phyloP scores from a whole-genome alignment of 768 basidiomycete species.

The Botryobasidium botryosum region DNA sequence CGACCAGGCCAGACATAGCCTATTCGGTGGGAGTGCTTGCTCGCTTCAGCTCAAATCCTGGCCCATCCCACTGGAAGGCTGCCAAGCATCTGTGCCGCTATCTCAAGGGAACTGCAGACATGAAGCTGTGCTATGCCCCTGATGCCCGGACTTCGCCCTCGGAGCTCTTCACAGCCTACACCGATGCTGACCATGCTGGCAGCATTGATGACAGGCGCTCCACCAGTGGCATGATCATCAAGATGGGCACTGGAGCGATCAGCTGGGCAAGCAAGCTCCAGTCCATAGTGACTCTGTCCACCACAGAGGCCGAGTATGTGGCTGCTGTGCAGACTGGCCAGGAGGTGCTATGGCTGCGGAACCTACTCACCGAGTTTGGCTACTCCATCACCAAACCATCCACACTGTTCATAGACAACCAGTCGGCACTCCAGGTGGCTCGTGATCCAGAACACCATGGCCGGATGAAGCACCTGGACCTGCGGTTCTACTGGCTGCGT shows the following conservation, averaged over 20 bases:
- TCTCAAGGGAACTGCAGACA: conserved; percentile 5
- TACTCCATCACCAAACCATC: conserved; percentile 7
- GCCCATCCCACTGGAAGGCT: conserved; percentile 16
- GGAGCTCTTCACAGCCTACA: conserved; percentile 10
- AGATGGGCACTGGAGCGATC: conserved; percentile 22
- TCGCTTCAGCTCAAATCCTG: conserved; percentile 13
- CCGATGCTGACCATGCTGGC: conserved; percentile 20
- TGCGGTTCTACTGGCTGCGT: neutral
- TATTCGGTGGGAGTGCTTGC: neutral
- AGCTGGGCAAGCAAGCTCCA: conserved; percentile 26
- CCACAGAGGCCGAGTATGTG: conserved; percentile 20
- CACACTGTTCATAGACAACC: conserved; percentile 7
- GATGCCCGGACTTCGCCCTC: conserved; percentile 3
- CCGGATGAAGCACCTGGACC: conserved; percentile 1
- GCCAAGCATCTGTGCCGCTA: conserved; percentile 17
- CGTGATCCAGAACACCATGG: conserved; percentile 6
- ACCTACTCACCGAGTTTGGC: conserved; percentile 12
- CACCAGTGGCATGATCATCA: conserved; percentile 23
- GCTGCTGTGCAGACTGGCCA: conserved; percentile 12
- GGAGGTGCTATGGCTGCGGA: conserved; percentile 15
- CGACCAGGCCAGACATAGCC: conserved; percentile 2
- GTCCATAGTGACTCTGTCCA: conserved; percentile 22
- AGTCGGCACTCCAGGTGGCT: neutral
- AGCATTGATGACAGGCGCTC: conserved; percentile 18
- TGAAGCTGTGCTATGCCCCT: neutral